Base-by-base conservation (phyloP, 129 eudicot species). In the Centrapalus pauciflorus region DNA sequence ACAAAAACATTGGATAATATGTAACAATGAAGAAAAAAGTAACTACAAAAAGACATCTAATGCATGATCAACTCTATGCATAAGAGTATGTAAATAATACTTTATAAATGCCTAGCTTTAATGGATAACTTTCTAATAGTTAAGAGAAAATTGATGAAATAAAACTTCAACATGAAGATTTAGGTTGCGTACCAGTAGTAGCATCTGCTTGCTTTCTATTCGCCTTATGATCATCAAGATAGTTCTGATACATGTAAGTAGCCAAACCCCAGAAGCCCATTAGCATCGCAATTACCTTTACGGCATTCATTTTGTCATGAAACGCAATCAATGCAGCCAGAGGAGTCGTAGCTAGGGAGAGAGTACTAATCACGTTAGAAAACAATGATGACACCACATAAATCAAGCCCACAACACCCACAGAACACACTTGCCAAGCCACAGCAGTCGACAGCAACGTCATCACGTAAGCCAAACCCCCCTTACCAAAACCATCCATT, bases 391-490 rank as follows among this genome's bases (percentile, higher is more conserved):
- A 88, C 24, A 84, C 95, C 72, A 83, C 69, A 35, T 83, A 93
- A n/a, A 93, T 74, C 77, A 89, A 78, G 0, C 98, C 98, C 20
- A 93, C 92, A 1, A 84, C 95, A 19, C 98, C 95, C 64, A 93
- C 86, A 1, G 96, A 86, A 46, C 92, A 93, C 52, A 89, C 71
- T 61, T 93, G 98, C 96, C 98, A 93, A n/a, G 95, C 80, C 23
- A 89, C 80, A 14, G 98, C 96, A 0, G 98, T 80, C 83, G 87
- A 75, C 11, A 79, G 85, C 72, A 93, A 52, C 4, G 96, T 93
- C 95, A 93, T 72, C 34, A 89, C 61, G 50, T 88, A 93, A 12
- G 95, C 82, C 37, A 64, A 1, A 16, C 70, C 77, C 35, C 98
- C 98, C 0, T 81, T 33, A 14, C 74, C 35, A 51, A 79, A 93